These are phyloP conservation scores for Fennellomyces sp. DNA, from an alignment of 371 early-diverging fungal species.

Conservation along the genomic window DNA sequence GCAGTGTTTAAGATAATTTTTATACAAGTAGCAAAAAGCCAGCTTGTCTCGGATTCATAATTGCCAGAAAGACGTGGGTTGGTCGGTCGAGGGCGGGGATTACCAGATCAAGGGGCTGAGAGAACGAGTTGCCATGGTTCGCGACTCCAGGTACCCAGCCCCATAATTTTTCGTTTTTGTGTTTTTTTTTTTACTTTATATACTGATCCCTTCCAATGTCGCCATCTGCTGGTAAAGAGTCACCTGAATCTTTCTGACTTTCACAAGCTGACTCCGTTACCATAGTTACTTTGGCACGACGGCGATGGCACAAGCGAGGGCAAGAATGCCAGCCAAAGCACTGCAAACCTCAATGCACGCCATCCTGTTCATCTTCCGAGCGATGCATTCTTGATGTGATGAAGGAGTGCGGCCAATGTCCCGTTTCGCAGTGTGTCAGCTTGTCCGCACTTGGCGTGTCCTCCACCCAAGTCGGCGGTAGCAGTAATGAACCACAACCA, in stretches of 20 bases:
- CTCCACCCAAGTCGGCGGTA: not conserved
- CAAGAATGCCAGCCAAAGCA: conserved; percentile 10
- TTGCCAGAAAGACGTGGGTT: no score
- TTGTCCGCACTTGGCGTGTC: conserved; percentile 10
- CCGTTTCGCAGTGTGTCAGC: conserved; percentile 15
- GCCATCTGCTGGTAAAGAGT: not conserved
- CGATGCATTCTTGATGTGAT: conserved; percentile 16
- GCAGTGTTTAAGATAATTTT: no score
- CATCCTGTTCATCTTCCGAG: conserved; percentile 14
- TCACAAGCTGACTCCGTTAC: no score
- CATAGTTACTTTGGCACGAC: no score
- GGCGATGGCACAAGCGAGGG: not conserved
- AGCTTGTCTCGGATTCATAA: no score
- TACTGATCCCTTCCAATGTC: not conserved
- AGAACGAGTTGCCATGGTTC: no score
- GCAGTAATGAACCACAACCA: not conserved
- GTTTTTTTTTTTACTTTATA: not conserved
- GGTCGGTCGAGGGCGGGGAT: no score
- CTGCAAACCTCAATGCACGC: conserved; percentile 13
- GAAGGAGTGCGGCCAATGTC: conserved; percentile 18
- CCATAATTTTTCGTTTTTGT: not conserved
- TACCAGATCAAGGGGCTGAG: no score
- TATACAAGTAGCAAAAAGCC: no score
- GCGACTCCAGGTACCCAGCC: not conserved
- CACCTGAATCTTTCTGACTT: conserved; percentile 1